phyloP scores from a whole-genome alignment of 1,139 yeast genomes.

The Lizanozyma gosingica region DNA sequence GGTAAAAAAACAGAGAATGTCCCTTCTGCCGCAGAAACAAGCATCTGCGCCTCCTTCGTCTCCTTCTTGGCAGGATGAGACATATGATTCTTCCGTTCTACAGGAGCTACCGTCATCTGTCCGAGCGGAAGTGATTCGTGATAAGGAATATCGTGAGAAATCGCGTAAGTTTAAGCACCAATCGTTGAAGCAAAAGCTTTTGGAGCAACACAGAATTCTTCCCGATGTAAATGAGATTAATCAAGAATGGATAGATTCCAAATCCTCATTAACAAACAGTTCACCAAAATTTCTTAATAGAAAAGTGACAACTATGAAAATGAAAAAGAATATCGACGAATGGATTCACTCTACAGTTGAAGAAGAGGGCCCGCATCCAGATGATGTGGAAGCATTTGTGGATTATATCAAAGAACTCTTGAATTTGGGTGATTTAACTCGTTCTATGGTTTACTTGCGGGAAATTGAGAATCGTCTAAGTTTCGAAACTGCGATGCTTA shows the following conservation, averaged over 20 bases:
- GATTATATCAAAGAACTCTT: background rate
- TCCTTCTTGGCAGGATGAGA: conserved; percentile 6
- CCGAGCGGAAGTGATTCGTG: conserved; percentile 31
- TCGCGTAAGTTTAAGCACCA: conserved; percentile 15
- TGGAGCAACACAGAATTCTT: conserved; percentile 9
- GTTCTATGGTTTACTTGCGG: background rate
- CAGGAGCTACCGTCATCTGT: conserved; percentile 41
- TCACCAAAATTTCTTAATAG: conserved; percentile 30
- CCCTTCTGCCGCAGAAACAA: conserved; percentile 9
- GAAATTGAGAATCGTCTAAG: background rate
- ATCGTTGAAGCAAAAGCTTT: background rate
- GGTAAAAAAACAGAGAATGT: conserved; percentile 5
- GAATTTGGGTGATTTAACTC: background rate
- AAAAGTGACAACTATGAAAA: conserved; percentile 18
- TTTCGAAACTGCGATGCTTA: background rate
- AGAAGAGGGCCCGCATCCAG: conserved; percentile 50
- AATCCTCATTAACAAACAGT: conserved; percentile 13
- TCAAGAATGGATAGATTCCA: conserved; percentile 16
- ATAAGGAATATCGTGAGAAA: conserved; percentile 26
- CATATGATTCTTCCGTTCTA: conserved; percentile 32
- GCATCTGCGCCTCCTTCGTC: conserved; percentile 6
- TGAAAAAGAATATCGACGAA: conserved; percentile 25
- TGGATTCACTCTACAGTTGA: conserved; percentile 43
- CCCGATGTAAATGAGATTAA: conserved; percentile 15
- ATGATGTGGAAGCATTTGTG: conserved; percentile 39